Base-by-base conservation (phyloP, 2,329 filamentous ascomycete species). In the Gremmenia infestans region DNA sequence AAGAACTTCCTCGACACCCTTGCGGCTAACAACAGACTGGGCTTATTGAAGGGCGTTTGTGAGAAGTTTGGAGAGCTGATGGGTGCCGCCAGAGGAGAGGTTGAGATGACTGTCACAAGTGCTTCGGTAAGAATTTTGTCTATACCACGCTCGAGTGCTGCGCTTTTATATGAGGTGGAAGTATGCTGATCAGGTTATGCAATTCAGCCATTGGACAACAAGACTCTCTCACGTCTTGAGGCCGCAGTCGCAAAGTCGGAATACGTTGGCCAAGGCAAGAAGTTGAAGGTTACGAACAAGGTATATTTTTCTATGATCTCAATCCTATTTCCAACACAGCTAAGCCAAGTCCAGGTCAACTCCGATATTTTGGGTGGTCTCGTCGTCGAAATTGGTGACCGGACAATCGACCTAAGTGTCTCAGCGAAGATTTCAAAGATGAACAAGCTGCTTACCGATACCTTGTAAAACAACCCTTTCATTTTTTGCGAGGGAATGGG, bases 361-460 rank as follows among this genome's bases (percentile, higher is more conserved):
- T 83, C 93, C 60, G 93, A 97, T 57, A 93, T 99, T 72, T 78
- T 95, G 65, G 94, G 94, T 65, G 94, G 94, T 61, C 86, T 99
- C 66, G 78, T 99, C 65, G 93, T 99, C 71, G 93, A 97, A 80
- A 88, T 97, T 67, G 93, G 92, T 71, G 93, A 97, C 82, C 89
- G 93, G 72, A 97, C 93, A 74, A 96, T 99, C 72, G 94, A 99
- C 78, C 88, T 97, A 68, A 94, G 88, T 77, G 92, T 99, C 71
- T 93, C 93, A 50, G 81, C 89, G 74, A 95, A 93, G 83, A 88
- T 99, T 76, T 83, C 89, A 74, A 96, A 91, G 86, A 90, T 99
- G 85, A 99, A 99, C 90, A 99, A 97, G 88, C 87, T 96, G 74
- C 88, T 99, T 73, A 92, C 83, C 68, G 94, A 99, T 78, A 83